Base-by-base conservation (phyloP, 2,329 filamentous ascomycete species). In the Colletotrichum magnum region DNA sequence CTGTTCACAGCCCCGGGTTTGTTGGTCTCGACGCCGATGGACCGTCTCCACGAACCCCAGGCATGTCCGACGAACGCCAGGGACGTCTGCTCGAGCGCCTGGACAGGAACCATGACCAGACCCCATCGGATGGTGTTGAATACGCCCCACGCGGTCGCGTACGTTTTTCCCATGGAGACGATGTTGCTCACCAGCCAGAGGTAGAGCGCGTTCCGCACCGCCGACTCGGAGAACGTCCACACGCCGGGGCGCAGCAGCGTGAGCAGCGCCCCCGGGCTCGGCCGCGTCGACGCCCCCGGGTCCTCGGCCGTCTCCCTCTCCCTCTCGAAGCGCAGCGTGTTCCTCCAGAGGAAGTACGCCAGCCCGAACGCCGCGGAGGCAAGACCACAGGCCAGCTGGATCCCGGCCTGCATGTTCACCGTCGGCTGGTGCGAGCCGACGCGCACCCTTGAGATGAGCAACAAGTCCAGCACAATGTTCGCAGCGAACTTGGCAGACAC, bases 41-140 rank as follows among this genome's bases (percentile, higher is more conserved):
- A 52, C 6, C 75, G 69, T n/a, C 82, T 77, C 81, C 82, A 86
- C 0, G 77, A 70, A 0, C 90, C 90, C 91, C 91, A 94, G 1
- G 78, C 79, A 72, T 94, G 91, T 0, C 91, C 90, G 16, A 92
- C 83, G 73, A 93, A 93, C 0, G 89, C 83, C 0, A 92, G 79
- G 0, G 89, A 84, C 0, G 91, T 91, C 2, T 88, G 88, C 76
- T 94, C 90, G 0, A 93, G 81, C 0, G 90, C 85, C 69, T 89
- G 86, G 0, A 94, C 89, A 0, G 91, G 91, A 0, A 93, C 90
- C 91, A 94, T 94, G 36, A 94, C 81, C 1, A 94, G 81, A 0
- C 91, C 92, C 91, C 91, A 93, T 15, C 91, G 85, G 50, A 94
- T 93, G 0, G 90, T 93, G 64, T 87, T 92, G 80, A 94, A 94